These are phyloP conservation scores for Pythium angustatum DNA, from an alignment of 352 stramenopile genomes.

Conservation along the genomic window DNA sequence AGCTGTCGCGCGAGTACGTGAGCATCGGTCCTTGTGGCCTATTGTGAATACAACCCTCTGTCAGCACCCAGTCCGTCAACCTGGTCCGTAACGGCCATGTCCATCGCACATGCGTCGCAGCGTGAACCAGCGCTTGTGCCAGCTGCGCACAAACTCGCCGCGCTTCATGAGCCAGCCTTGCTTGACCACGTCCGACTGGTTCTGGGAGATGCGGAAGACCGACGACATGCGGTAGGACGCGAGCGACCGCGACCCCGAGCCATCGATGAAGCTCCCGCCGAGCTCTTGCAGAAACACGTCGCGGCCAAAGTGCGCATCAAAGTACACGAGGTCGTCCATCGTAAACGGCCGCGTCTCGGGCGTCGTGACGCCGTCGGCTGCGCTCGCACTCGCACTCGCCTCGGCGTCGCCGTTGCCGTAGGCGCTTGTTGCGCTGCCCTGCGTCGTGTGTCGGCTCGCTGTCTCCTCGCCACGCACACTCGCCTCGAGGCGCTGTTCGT, in stretches of 20 bases:
- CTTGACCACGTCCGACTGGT: slow-evolving; percentile 42
- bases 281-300: slow-evolving; percentile 72
- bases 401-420: slow-evolving; percentile 8
- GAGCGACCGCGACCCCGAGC: slow-evolving; percentile 59
- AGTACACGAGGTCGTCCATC: slow-evolving; percentile 62
- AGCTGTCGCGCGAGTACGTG: slow-evolving; percentile 76
- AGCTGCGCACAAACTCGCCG: slow-evolving; percentile 73
- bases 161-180: slow-evolving; percentile 84
- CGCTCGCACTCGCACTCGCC: neutral
- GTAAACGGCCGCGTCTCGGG: slow-evolving; percentile 43
- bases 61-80: neutral
- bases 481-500: slow-evolving; percentile 71
- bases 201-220: slow-evolving; percentile 53
- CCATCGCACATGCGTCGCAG: slow-evolving; percentile 57
- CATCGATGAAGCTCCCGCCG: slow-evolving; percentile 57
- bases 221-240: slow-evolving; percentile 70
- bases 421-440: slow-evolving; percentile 1
- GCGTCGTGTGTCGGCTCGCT: slow-evolving; percentile 45
- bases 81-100: neutral
- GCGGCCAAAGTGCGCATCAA: slow-evolving; percentile 70
- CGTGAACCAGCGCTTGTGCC: slow-evolving; percentile 82
- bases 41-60: neutral
- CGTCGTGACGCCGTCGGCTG: neutral
- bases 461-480: slow-evolving; percentile 46
- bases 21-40: slow-evolving; percentile 72